Conservation (phyloP, 2,329 filamentous ascomycete genomes). For the Grosmannia huntii region DNA sequence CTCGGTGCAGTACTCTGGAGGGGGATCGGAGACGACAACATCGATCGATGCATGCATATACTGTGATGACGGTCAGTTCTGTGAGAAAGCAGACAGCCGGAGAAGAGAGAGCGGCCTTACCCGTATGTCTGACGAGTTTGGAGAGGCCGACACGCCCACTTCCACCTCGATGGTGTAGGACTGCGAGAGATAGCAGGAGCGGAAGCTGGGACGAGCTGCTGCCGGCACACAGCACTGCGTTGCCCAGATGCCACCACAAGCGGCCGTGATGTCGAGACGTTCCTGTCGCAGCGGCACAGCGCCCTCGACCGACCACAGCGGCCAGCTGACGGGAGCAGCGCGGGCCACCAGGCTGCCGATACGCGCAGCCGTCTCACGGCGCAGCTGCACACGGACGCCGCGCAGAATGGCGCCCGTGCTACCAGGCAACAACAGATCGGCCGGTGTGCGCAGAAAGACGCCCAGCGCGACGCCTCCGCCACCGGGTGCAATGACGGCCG, state of each 20-base stretch:
- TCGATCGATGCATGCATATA: not conserved
- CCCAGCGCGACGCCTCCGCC: not conserved
- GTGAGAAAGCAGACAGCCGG: not conserved
- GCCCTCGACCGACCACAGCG: conserved; percentile 3
- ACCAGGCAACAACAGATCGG: not conserved
- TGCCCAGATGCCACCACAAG: not conserved
- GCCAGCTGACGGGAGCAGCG: not conserved
- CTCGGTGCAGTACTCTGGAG: not conserved
- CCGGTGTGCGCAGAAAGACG: conserved; percentile 3
- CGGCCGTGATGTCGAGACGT: not conserved
- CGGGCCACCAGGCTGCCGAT: not conserved
- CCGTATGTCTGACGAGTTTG: not conserved
- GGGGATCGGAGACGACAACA: not conserved
- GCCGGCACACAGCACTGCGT: not conserved
- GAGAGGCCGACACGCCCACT: not conserved
- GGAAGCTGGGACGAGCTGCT: conserved; percentile 1
- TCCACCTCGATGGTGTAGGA: conserved; percentile 6
- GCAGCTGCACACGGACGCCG: conserved; percentile 1
- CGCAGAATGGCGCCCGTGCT: not conserved
- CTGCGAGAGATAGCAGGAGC: conserved; percentile 5
- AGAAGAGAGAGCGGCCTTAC: not conserved
- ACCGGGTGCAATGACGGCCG: not conserved
- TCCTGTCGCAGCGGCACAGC: conserved; percentile 2
- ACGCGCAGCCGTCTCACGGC: not conserved
- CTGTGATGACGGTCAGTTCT: not conserved